Evolutionary conservation across 192 early-diverging fungal genomes (phyloP).

Genomic region (Radiomyces spectabilis): DNA sequence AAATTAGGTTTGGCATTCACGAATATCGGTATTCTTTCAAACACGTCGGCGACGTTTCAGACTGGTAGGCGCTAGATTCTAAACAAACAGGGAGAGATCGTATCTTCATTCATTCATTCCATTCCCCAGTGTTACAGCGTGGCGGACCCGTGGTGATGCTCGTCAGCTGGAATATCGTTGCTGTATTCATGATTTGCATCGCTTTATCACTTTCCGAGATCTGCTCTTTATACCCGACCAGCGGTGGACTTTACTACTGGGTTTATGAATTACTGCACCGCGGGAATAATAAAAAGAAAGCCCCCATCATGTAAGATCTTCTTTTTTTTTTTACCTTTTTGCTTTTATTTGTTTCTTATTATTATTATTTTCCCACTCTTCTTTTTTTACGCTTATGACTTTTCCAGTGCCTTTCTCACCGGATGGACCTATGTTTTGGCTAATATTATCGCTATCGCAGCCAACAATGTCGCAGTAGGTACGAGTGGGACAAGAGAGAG

Average conservation of each 20-base stretch:
- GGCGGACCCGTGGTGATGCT: conserved; percentile 26
- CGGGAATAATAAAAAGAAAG: background rate
- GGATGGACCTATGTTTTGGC: conserved; percentile 25
- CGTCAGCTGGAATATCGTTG: conserved; percentile 26
- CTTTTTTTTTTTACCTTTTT: background rate
- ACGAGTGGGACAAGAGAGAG: background rate
- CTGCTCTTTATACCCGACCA: conserved; percentile 19
- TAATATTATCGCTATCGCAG: conserved; percentile 16
- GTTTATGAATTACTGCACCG: conserved; percentile 13
- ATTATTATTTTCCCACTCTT: background rate
- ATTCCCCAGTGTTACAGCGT: conserved; percentile 10
- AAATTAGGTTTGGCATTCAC: conserved; percentile 19
- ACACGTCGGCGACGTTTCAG: conserved; percentile 22
- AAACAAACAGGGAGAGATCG: background rate
- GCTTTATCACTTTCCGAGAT: conserved; percentile 24
- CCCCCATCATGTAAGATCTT: conserved; percentile 10
- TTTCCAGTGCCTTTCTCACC: conserved; percentile 18
- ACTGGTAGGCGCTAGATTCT: conserved; percentile 5
- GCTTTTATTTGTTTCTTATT: background rate
- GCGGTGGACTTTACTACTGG: conserved; percentile 24
- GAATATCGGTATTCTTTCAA: conserved; percentile 27
- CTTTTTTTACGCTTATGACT: background rate
- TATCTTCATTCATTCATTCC: background rate
- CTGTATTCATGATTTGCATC: conserved; percentile 25
- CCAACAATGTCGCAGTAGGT: conserved; percentile 24